Base-by-base conservation (phyloP, 2,329 filamentous ascomycete genomes). In the Aotearoamyces nothofagi region DNA sequence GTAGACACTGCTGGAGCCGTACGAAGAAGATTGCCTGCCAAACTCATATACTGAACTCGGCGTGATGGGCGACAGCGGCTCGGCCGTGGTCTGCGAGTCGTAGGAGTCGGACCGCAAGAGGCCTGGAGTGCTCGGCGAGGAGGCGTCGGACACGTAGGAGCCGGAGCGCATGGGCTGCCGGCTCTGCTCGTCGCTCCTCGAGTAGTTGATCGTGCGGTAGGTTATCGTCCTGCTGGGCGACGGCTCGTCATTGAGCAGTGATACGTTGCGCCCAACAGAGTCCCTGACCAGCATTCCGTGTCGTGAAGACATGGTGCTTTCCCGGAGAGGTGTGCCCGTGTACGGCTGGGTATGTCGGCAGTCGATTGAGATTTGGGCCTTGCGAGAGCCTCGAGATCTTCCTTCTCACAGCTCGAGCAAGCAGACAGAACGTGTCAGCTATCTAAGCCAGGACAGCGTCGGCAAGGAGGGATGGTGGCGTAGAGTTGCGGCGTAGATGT, bases 61-160 rank as follows among this genome's bases (percentile, higher is more conserved):
- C 0, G 69, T 74, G 34, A 69, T 40, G 14, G 69, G 69, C 1
- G 68, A 68, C 12, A 57, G 43, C 16, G 64, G 58, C 31, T 68
- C 67, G 41, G 56, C 59, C 46, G 63, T 68, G 39, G 57, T 57
- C 36, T 67, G 63, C 8, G 69, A 74, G 44, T 74, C 69, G 47
- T 68, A 73, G 1, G 69, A 74, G 39, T 70, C 56, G 29, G 68
- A 69, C 24, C 69, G 64, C 27, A 65, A 50, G n/a, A 75, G 58
- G 40, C 66, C 63, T 16, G 69, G 69, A 4, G 41, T 44, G 14
- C 34, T 17, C 8, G 44, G 42, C 12, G 61, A 60, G 3, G 41
- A 43, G 8, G 31, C 26, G 22, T 59, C 59, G 3, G 62, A 62
- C 30, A 35, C 43, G 37, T 53, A 33, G 3, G 45, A 46, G 17